phyloP scores from a whole-genome alignment of 2,329 filamentous ascomycete genomes.

The Fusarium piperis region DNA sequence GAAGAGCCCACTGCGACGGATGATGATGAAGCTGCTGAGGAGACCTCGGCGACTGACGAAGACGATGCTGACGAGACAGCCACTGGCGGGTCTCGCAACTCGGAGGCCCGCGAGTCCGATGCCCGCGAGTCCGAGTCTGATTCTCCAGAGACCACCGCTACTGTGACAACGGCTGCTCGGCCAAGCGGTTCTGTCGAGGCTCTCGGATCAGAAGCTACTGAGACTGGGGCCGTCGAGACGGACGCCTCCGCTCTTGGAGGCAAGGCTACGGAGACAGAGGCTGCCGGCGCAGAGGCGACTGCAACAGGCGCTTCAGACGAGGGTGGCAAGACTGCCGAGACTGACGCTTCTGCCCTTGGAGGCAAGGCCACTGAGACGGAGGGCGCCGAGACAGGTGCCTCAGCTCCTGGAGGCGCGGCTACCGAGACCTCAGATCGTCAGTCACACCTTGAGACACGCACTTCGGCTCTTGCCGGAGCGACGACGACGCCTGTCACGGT shows the following conservation, averaged over 20 bases:
- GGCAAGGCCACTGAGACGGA: background rate
- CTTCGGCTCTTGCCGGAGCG: conserved; percentile 14
- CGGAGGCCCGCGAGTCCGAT: conserved; percentile 29
- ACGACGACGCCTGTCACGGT: conserved; percentile 28
- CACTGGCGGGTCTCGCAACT: conserved; percentile 30
- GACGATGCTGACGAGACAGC: conserved; percentile 30
- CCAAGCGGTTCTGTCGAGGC: background rate
- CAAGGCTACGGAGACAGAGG: background rate
- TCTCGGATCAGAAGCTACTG: conserved; percentile 3
- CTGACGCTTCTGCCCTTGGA: background rate
- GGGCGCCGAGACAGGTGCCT: conserved; percentile 1
- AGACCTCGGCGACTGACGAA: conserved; percentile 11
- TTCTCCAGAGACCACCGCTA: conserved; percentile 11
- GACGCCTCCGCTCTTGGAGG: background rate
- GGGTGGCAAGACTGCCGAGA: background rate
- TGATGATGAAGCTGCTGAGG: background rate
- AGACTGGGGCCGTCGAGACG: background rate
- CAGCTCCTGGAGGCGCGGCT: background rate
- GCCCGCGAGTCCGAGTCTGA: conserved; percentile 27
- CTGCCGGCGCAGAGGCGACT: background rate
- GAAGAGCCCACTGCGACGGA: conserved; percentile 10
- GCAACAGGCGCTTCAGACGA: background rate
- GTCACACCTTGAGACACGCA: conserved; percentile 35
- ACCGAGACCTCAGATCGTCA: conserved; percentile 9
- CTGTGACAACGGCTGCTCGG: conserved; percentile 13